These are phyloP conservation scores for Brassica juncea DNA, from an alignment of 345 rosid species.

Conservation along the genomic window DNA sequence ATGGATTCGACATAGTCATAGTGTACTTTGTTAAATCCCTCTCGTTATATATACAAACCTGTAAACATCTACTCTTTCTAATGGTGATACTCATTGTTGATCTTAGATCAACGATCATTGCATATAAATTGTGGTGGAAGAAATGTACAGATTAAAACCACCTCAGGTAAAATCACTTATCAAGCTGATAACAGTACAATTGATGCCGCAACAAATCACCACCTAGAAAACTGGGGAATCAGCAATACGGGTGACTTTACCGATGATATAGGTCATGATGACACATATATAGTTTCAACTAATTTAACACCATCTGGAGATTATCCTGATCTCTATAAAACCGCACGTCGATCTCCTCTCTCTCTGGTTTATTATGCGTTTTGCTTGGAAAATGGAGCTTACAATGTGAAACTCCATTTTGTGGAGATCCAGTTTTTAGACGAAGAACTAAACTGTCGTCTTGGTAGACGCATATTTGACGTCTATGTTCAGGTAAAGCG, in stretches of 20 bases:
- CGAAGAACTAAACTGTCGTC: constrained; percentile 36
- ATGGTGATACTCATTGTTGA: neutral
- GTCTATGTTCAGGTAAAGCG: constrained; percentile 54
- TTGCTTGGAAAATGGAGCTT: constrained; percentile 59
- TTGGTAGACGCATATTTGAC: constrained; percentile 61
- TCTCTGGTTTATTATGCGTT: constrained; percentile 62
- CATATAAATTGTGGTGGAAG: constrained; percentile 42
- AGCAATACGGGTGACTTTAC: constrained; percentile 26
- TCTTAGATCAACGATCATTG: constrained; percentile 26
- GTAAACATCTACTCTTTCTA: neutral
- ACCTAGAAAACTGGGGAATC: constrained; percentile 19
- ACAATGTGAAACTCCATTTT: constrained; percentile 60
- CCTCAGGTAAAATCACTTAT: neutral
- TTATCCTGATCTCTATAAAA: constrained; percentile 38
- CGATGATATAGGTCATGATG: neutral
- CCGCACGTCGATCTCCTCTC: constrained; percentile 61
- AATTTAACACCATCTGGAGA: neutral
- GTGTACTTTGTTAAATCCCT: neutral
- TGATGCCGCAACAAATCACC: constrained; percentile 8
- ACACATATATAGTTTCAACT: neutral
- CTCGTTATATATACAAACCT: neutral
- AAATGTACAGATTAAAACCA: neutral
- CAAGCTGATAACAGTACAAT: constrained; percentile 2
- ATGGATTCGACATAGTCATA: neutral
- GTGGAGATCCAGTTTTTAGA: constrained; percentile 59